phyloP scores from a whole-genome alignment of 2,329 filamentous ascomycete species.

The Botrytis paeoniae region DNA sequence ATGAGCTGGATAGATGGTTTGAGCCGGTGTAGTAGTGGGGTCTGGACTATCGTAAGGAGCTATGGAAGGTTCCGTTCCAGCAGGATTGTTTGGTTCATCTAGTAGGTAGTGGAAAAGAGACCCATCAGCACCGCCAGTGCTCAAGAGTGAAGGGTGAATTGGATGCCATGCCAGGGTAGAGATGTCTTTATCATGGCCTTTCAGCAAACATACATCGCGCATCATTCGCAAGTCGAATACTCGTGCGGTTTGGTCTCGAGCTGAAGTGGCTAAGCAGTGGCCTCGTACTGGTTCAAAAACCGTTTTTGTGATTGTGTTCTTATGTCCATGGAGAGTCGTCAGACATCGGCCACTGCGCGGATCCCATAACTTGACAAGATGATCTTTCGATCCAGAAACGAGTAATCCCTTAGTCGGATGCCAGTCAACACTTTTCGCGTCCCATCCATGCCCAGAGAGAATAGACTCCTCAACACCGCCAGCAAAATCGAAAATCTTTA shows the following conservation, averaged over 20 bases:
- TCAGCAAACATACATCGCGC: constrained; percentile 90
- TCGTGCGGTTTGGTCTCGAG: constrained; percentile 86
- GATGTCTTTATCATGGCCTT: constrained; percentile 95
- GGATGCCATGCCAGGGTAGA: constrained; percentile 93
- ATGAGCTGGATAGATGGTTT: constrained; percentile 91
- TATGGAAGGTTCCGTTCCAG: constrained; percentile 66
- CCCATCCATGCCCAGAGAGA: constrained; percentile 93
- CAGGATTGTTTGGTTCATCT: constrained; percentile 85
- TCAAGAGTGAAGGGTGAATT: constrained; percentile 82
- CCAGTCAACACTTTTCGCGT: constrained; percentile 96
- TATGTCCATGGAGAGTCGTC: constrained; percentile 92
- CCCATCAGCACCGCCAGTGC: constrained; percentile 86
- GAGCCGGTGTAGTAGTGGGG: constrained; percentile 73
- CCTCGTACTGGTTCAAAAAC: constrained; percentile 84
- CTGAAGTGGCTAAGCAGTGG: constrained; percentile 84
- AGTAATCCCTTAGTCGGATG: constrained; percentile 92
- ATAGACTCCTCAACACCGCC: constrained; percentile 78
- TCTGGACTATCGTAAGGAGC: constrained; percentile 85
- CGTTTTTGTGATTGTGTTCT: constrained; percentile 94
- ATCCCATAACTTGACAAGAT: constrained; percentile 97
- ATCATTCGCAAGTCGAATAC: constrained; percentile 97
- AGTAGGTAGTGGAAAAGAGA: constrained; percentile 92
- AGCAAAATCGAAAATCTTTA: constrained; percentile 97
- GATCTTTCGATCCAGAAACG: constrained; percentile 95
- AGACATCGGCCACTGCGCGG: constrained; percentile 86